A percentile compares a stretch with the other conserved stretches of the same genome.
phyloP scores from a whole-genome alignment of 495 filamentous ascomycete species.

The Hyaloscypha hepaticicola region DNA sequence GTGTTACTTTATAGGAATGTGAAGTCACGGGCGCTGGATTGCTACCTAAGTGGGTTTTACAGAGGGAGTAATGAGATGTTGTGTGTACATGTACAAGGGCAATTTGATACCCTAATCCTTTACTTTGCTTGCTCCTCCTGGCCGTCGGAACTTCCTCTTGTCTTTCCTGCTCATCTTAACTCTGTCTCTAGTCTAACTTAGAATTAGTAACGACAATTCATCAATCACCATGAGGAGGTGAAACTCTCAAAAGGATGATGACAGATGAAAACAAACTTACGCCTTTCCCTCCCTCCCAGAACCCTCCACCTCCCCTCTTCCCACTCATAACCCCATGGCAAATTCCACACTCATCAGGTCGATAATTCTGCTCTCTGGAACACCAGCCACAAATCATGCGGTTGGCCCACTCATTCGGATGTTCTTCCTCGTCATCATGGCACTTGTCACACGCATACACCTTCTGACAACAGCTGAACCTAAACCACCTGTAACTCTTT shows the following conservation, averaged over 20 bases:
- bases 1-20: too few species aligned
- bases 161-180: constrained; percentile 71
- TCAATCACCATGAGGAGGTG: too few species aligned
- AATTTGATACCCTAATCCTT: neutral
- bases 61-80: too few species aligned
- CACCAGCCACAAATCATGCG: constrained; percentile 88
- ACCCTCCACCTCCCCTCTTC: constrained; percentile 56
- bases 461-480: constrained; percentile 57
- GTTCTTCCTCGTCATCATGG: constrained; percentile 71
- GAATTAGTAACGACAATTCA: too few species aligned
- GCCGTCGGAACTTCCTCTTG: constrained; percentile 66
- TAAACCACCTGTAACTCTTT: constrained; percentile 84
- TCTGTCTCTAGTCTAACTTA: constrained; percentile 70
- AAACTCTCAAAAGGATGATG: too few species aligned
- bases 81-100: neutral
- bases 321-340: constrained; percentile 75
- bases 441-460: constrained; percentile 83
- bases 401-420: constrained; percentile 80
- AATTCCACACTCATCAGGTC: constrained; percentile 74
- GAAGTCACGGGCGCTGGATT: too few species aligned
- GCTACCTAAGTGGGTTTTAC: too few species aligned
- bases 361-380: constrained; percentile 79
- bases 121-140: constrained; percentile 28
- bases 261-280: too few species aligned
- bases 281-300: constrained; percentile 94